Base-by-base conservation (phyloP, 495 filamentous ascomycete genomes). In the Podospora fimiseda region DNA sequence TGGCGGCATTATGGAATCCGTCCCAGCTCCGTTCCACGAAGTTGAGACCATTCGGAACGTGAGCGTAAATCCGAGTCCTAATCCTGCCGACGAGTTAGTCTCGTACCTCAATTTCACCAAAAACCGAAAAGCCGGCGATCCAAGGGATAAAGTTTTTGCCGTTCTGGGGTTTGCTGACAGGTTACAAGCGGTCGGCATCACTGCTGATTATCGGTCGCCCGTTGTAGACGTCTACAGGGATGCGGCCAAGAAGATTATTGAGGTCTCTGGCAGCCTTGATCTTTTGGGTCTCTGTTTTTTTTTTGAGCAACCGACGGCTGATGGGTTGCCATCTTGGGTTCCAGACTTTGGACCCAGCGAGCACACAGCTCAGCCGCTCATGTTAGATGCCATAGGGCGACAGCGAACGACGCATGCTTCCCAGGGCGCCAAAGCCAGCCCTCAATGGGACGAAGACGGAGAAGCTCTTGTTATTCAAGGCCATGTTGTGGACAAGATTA, bases 121-220 rank as follows among this genome's bases (percentile, higher is more conserved):
- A n/a, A 4, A 15, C 4, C 48, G 68, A 24, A 23, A 63, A 45
- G 68, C 69, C 0, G 60, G 18, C 3, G 60, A 70, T 27, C 37
- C 30, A 0, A 53, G 64, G 13, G 69, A 72, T 51, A 66, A 52
- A 0, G 61, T 72, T 1, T 72, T 67, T 45, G 63, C 63, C 5
- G 30, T 71, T 3, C 52, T 71, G 0, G 61, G 59, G 15, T 62
- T 71, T 16, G 52, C 44, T 11, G 20, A 33, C 13, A 38, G 36
- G 19, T 13, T 36, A 11, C 21, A 47, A 3, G 36, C 38, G 3
- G 15, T 52, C 9, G 48, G 48, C 2, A 52, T 56, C 5, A 21
- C 20, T 6, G 41, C 42, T 1, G 48, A 56, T 37, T 56, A 56
- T 37, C 19, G 21, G 30, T 22, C 48, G 2, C 19, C 48, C 1